These are phyloP conservation scores for Gloeophyllum trabeum DNA, from an alignment of 768 basidiomycete genomes.

Conservation along the genomic window DNA sequence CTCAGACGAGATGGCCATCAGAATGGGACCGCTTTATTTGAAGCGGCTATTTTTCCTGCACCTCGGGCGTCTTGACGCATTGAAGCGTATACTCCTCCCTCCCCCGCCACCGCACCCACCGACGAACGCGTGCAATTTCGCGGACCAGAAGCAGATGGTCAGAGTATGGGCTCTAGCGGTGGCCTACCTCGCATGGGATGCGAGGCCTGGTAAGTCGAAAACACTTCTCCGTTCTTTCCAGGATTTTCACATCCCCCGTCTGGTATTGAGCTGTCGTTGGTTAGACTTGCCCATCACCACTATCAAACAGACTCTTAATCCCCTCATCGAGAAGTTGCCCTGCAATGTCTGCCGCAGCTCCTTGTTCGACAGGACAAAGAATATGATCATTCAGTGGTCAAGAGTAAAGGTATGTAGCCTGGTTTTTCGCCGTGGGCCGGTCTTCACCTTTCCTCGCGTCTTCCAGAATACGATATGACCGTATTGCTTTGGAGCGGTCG, in stretches of 20 bases:
- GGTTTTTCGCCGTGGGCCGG: no score
- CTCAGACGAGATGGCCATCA: conserved; percentile 25
- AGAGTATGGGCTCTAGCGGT: conserved; percentile 20
- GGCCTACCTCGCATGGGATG: conserved; percentile 18
- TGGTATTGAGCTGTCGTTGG: background rate
- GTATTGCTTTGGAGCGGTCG: no score
- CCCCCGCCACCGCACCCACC: conserved; percentile 16
- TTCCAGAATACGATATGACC: no score
- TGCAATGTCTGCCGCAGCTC: no score
- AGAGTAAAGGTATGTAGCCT: no score
- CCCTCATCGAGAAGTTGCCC: background rate
- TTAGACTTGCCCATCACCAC: background rate
- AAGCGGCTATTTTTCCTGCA: conserved; percentile 29
- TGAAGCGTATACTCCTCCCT: conserved; percentile 18
- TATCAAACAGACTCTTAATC: background rate
- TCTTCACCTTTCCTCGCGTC: no score
- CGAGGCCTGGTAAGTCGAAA: conserved; percentile 11
- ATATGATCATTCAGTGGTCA: no score
- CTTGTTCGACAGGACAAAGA: no score
- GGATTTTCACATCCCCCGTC: background rate
- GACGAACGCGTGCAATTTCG: conserved; percentile 9
- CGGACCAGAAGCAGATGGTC: conserved; percentile 12
- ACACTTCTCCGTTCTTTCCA: background rate
- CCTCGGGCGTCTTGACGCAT: conserved; percentile 20
- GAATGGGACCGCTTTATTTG: conserved; percentile 30